Evolutionary conservation across 352 stramenopile genomes (phyloP), one percentile per base, ranked within the genome.

Genomic region (Pythium plurisporium): DNA sequence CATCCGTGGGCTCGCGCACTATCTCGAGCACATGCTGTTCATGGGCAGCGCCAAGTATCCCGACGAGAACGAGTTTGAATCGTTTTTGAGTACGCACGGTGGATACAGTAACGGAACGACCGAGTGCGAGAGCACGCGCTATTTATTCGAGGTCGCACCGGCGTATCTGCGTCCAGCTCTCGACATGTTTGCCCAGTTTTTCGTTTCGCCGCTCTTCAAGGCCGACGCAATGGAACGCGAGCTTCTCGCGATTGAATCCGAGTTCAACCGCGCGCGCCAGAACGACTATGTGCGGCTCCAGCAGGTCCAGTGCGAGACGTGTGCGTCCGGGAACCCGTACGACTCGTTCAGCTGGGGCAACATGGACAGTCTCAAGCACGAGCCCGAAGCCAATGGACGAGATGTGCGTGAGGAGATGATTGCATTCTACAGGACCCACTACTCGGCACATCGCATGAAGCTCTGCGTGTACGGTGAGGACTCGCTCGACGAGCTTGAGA

Each of bases 21-120:
- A 96, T 52, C 70, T 98, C 41, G 94, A 98, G 77, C 94, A 98
- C 73, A 98, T 98, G 94, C 78, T 98, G 17, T 98, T 98, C 65
- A 97, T 98, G 89, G 94, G 90, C 19, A 89, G 70, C 36, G 41
- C 57, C 25, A 94, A 93, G 51, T 96, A 91, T 68, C 87, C 86
- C 12, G 77, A 89, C 37, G 87, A 96, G 59, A 95, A 96, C 67
- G 76, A 65, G 50, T 96, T 93, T 63, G 84, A 93, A 52, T 37
- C 65, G n/a, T 95, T 87, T 58, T 65, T 97, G 26, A 78, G 54
- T 30, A 42, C 64, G 7, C 67, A 91, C 52, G 89, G 87, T 10
- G 87, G 89, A 25, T 82, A 72, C 48, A 84, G 64, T 66, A 97
- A 97, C 65, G 89, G 86, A 6, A 80, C 74, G 37, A 96, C 88